A percentile compares a stretch with the other conserved stretches of the same genome.
These are phyloP conservation scores for Fusarium sp. DNA, from an alignment of 2,329 filamentous ascomycete genomes.

Conservation along the genomic window DNA sequence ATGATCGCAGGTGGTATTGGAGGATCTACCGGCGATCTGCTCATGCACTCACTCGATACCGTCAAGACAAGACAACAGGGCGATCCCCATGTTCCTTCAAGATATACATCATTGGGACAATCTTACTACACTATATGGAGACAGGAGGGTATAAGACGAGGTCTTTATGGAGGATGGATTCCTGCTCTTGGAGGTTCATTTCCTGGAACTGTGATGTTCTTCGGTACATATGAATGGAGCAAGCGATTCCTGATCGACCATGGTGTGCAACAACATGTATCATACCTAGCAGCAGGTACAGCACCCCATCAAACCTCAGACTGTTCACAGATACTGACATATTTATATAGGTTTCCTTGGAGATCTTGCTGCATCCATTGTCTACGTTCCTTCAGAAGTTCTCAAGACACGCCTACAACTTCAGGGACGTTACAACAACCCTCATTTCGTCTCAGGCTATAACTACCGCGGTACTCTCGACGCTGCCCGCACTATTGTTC, in stretches of 20 bases:
- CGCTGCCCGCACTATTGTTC: constrained; percentile 86
- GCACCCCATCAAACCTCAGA: not conserved
- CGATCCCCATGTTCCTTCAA: constrained; percentile 91
- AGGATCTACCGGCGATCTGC: constrained; percentile 92
- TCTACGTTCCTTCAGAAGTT: constrained; percentile 98
- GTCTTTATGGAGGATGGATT: constrained; percentile 92
- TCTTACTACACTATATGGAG: constrained; percentile 94
- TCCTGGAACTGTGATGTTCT: constrained; percentile 93
- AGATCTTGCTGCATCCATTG: constrained; percentile 88
- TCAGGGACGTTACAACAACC: constrained; percentile 95
- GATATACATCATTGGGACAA: constrained; percentile 89
- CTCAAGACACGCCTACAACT: constrained; percentile 97
- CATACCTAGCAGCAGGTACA: constrained; percentile 86
- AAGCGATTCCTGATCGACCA: constrained; percentile 89
- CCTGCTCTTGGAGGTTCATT: constrained; percentile 94
- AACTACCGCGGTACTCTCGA: constrained; percentile 91
- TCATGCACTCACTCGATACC: constrained; percentile 99
- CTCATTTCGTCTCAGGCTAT: constrained; percentile 92
- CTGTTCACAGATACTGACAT: constrained; percentile 6
- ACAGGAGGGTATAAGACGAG: constrained; percentile 87
- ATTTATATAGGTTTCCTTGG: constrained; percentile 80
- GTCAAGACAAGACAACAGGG: constrained; percentile 99
- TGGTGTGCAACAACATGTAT: constrained; percentile 83
- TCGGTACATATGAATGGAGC: constrained; percentile 95
- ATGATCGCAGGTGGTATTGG: constrained; percentile 97